These are phyloP conservation scores for Amauroascus niger DNA, from an alignment of 2,329 filamentous ascomycete species.

Conservation along the genomic window DNA sequence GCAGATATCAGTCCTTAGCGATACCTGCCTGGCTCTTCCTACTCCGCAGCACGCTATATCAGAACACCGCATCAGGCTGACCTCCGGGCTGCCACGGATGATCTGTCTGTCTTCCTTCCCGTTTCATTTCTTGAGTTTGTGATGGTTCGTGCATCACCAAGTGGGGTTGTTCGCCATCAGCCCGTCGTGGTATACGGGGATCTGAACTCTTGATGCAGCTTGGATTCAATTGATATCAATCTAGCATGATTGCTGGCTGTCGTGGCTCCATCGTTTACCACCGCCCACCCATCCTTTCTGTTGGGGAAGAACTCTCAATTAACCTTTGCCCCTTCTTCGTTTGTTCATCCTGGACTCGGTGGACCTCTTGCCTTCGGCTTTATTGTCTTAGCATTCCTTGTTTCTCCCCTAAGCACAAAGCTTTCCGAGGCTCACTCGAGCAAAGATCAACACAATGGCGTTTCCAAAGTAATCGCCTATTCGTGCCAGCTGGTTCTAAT, in stretches of 20 bases:
- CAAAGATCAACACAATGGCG: conserved; percentile 23
- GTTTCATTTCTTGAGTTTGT: conserved; percentile 8
- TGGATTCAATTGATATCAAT: conserved; percentile 11
- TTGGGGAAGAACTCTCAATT: conserved; percentile 10
- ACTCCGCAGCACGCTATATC: conserved; percentile 2
- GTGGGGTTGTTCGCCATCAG: conserved; percentile 18
- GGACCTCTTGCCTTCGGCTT: conserved; percentile 3
- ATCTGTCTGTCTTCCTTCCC: conserved; percentile 21
- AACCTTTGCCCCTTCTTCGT: conserved; percentile 4
- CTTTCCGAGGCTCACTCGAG: conserved; percentile 8
- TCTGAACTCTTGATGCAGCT: conserved; percentile 8
- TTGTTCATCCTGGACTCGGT: conserved; percentile 3
- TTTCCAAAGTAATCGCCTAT: conserved; percentile 20
- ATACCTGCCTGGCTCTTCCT: not conserved
- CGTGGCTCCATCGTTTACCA: conserved; percentile 28
- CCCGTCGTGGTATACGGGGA: conserved; percentile 23
- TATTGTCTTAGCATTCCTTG: conserved; percentile 14
- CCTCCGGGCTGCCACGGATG: conserved; percentile 8
- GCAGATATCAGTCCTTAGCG: not conserved
- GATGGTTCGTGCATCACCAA: conserved; percentile 11
- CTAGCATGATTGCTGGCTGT: conserved; percentile 22
- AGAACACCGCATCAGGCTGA: not conserved
- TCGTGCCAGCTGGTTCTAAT: conserved; percentile 32
- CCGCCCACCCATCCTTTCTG: conserved; percentile 22
- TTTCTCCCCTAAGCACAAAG: conserved; percentile 6